These are phyloP conservation scores for Colletotrichum agaves DNA, from an alignment of 2,329 filamentous ascomycete species.

Conservation along the genomic window DNA sequence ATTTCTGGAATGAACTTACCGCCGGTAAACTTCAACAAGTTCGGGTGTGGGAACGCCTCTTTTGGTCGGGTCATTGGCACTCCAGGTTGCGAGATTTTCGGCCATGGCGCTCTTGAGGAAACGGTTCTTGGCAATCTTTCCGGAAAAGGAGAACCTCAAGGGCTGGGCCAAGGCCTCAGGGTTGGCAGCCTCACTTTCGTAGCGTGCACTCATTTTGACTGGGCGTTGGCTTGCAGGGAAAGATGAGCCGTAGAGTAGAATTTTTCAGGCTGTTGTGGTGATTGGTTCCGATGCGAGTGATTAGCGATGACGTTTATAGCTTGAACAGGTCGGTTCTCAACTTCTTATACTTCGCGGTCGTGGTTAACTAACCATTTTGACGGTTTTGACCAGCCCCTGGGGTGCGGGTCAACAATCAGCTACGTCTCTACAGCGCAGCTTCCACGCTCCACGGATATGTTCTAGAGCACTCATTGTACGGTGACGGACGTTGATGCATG, in stretches of 20 bases:
- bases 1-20: constrained; percentile 39
- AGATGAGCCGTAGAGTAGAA: background rate
- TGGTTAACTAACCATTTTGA: too few species aligned
- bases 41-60: constrained; percentile 56
- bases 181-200: constrained; percentile 11
- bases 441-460: too few species aligned
- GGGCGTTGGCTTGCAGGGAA: background rate
- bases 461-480: too few species aligned
- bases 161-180: constrained; percentile 52
- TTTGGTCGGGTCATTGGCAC: constrained; percentile 59
- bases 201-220: constrained; percentile 18
- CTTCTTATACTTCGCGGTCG: too few species aligned
- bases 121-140: constrained; percentile 69
- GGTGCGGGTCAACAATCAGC: too few species aligned
- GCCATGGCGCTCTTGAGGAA: constrained; percentile 76
- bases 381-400: too few species aligned
- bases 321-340: too few species aligned
- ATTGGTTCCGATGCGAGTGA: too few species aligned
- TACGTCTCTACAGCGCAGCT: too few species aligned
- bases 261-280: background rate
- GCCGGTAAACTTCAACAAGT: constrained; percentile 64
- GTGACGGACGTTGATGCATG: too few species aligned
- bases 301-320: too few species aligned
- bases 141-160: constrained; percentile 61
- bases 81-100: constrained; percentile 71